A percentile compares a stretch with the other conserved stretches of the same genome.
phyloP scores from a whole-genome alignment of 2,329 filamentous ascomycete species.

The Trichoderma guizhouense region DNA sequence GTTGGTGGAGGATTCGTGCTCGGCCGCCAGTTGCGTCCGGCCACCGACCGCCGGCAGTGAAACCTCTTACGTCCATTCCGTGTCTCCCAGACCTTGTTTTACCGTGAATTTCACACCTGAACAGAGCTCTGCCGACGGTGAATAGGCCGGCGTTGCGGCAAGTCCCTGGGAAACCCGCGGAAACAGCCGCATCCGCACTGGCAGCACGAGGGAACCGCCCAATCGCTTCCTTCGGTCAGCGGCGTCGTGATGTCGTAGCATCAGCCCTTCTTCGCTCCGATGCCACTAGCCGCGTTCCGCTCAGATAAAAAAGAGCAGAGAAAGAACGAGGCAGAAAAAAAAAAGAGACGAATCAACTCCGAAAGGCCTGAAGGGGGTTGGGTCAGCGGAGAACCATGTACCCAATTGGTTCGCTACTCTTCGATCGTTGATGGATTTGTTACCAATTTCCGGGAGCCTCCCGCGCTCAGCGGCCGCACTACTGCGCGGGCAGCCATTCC shows the following conservation, averaged over 20 bases:
- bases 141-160: not conserved
- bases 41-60: not conserved
- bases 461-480: constrained; percentile 10
- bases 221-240: not conserved
- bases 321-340: not conserved
- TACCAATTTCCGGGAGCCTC: constrained; percentile 9
- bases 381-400: not conserved
- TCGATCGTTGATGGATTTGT: not conserved
- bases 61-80: not conserved
- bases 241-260: not conserved
- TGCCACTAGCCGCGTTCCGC: not conserved
- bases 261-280: not conserved
- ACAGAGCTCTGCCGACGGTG: not conserved
- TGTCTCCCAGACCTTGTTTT: not conserved
- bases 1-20: not conserved
- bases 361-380: not conserved
- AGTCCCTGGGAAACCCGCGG: not conserved
- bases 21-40: not conserved
- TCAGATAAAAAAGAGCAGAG: not conserved
- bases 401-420: constrained; percentile 2
- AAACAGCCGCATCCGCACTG: constrained; percentile 11
- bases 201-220: not conserved
- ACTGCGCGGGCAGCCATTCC: not conserved
- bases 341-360: not conserved
- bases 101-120: not conserved